phyloP scores from a whole-genome alignment of 257 asterid species.

The Cruciata laevipes region DNA sequence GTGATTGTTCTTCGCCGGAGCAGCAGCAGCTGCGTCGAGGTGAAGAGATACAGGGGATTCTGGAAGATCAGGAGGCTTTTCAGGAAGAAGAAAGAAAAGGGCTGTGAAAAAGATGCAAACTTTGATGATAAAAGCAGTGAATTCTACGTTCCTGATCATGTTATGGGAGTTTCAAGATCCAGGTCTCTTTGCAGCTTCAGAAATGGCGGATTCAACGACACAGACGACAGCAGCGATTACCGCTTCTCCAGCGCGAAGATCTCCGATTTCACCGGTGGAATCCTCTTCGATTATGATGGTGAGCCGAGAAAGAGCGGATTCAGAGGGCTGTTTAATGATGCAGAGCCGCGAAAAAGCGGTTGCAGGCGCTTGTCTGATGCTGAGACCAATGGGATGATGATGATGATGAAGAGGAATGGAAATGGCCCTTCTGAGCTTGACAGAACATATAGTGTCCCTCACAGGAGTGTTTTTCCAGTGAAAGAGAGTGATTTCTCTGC shows the following conservation, averaged over 20 bases:
- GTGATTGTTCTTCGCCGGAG: constrained; percentile 59
- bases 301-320: constrained; percentile 36
- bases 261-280: constrained; percentile 66
- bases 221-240: constrained; percentile 52
- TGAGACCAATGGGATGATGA: constrained; percentile 23
- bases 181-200: constrained; percentile 87
- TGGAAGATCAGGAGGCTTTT: constrained; percentile 76
- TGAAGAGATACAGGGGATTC: constrained; percentile 60
- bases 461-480: constrained; percentile 51
- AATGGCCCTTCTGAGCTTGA: constrained; percentile 28
- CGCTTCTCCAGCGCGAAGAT: constrained; percentile 75
- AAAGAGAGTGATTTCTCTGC: constrained; percentile 65
- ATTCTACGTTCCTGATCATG: constrained; percentile 43
- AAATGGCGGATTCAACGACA: constrained; percentile 28
- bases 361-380: constrained; percentile 20
- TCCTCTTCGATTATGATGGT: constrained; percentile 37
- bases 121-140: constrained; percentile 52
- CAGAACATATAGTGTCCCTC: constrained; percentile 36
- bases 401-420: too few relatives aligned
- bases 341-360: constrained; percentile 41
- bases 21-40: constrained; percentile 74
- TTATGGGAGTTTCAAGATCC: constrained; percentile 66
- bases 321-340: constrained; percentile 19
- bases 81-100: constrained; percentile 41
- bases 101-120: constrained; percentile 26